Base-by-base conservation (phyloP, 2,329 filamentous ascomycete genomes). In the Cercospora sp. region DNA sequence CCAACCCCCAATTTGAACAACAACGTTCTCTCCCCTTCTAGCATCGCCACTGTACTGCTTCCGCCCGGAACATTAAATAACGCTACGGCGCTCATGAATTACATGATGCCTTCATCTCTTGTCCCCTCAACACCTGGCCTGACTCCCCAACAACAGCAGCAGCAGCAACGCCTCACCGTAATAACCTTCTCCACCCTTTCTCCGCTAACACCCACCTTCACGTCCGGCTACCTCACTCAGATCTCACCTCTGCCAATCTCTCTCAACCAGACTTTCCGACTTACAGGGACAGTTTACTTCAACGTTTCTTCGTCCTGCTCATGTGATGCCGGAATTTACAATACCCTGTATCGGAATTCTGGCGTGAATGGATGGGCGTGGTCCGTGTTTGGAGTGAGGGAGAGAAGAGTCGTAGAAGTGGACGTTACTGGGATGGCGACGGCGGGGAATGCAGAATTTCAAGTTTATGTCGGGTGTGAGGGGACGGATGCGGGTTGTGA, bases 361-460 rank as follows among this genome's bases (percentile, higher is more conserved):
- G 61, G 61, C 12, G 32, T 64, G 6, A 64, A 64, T 13, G 61
- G 49, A 18, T 64, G 61, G 61, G 61, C 61, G 30, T 64, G 61
- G 61, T 57, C 32, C 3, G 49, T 58, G 18, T 64, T 64, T 32
- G 61, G 32, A 9, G 21, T 64, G 2, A 64, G 26, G 13, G 28
- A 34, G 28, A 37, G 30, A 10, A 12, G 34, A 16, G n/a, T 28
- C 10, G 49, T 64, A 2, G 10, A 49, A 5, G 61, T 64, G 30
- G 21, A 64, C 58, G 61, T 64, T 2, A 64, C 49, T 4, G 61
- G 61, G 5, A 64, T 28, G 8, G 49, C 51, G 5, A 40, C 32
- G 10, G 61, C 61, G 18, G 45, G 18, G 5, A 58, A 64, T 43
- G n/a, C 34, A 10, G 28, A 40, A 3, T 64, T 64, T 10, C 61